These are phyloP conservation scores for Fusarium torulosum DNA, from an alignment of 2,329 filamentous ascomycete species.

Conservation along the genomic window DNA sequence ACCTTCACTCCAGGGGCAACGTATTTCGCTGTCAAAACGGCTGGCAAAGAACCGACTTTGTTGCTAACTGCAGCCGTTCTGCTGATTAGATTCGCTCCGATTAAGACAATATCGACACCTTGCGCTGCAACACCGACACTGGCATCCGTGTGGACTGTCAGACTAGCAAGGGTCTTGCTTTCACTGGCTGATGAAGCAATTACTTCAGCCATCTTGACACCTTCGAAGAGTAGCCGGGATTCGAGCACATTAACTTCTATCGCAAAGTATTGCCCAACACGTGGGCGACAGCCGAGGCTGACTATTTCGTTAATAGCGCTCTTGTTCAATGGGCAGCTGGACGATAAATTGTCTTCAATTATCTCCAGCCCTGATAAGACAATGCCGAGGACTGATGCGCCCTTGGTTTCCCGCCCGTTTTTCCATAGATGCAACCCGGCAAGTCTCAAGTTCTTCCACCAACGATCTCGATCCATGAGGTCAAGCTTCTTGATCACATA, in stretches of 20 bases:
- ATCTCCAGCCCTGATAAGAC: slow-evolving; percentile 61
- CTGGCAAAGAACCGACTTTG: slow-evolving; percentile 73
- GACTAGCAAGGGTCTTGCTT: slow-evolving; percentile 49
- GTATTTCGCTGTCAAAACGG: slow-evolving; percentile 66
- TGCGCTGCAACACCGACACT: slow-evolving; percentile 65
- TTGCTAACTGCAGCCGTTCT: slow-evolving; percentile 71
- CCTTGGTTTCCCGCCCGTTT: slow-evolving; percentile 75
- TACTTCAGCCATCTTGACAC: slow-evolving; percentile 65
- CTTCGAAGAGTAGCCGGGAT: slow-evolving; percentile 75
- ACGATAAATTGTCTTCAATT: slow-evolving; percentile 52
- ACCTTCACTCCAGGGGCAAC: slow-evolving; percentile 61
- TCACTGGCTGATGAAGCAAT: slow-evolving; percentile 57
- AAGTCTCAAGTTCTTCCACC: slow-evolving; percentile 69
- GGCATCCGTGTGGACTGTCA: slow-evolving; percentile 71
- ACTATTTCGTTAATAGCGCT: slow-evolving; percentile 36
- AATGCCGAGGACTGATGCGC: slow-evolving; percentile 67
- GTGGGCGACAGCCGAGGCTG: slow-evolving; percentile 58
- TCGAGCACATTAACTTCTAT: slow-evolving; percentile 73
- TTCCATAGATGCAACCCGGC: slow-evolving; percentile 74
- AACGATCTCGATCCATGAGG: slow-evolving; percentile 51
- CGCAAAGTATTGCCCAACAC: slow-evolving; percentile 51
- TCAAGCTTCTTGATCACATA: slow-evolving; percentile 58
- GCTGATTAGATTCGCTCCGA: slow-evolving; percentile 75
- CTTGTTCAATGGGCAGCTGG: slow-evolving; percentile 2
- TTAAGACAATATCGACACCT: slow-evolving; percentile 68